These are phyloP conservation scores for Yarrowia alimentaria DNA, from an alignment of 805 yeast species.

Conservation along the genomic window DNA sequence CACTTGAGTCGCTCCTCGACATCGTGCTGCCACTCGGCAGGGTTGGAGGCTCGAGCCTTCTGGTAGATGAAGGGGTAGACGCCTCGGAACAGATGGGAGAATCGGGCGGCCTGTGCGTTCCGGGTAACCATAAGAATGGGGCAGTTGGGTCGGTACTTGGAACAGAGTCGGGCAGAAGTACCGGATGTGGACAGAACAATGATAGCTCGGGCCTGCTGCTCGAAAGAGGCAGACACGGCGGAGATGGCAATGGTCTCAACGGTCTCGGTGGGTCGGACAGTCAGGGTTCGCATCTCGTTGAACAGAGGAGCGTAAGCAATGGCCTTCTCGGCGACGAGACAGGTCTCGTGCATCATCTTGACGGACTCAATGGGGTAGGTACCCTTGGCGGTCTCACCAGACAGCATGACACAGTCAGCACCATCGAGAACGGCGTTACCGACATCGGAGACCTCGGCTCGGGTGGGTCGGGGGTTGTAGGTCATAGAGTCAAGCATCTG, in stretches of 20 bases:
- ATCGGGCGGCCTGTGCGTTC: conserved; percentile 89
- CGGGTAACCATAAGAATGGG: conserved; percentile 98
- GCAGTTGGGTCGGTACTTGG: conserved; percentile 96
- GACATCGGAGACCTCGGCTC: conserved; percentile 99
- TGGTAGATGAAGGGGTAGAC: conserved; percentile 93
- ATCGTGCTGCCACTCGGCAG: conserved; percentile 90
- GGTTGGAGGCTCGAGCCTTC: conserved; percentile 49
- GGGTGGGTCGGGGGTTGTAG: conserved; percentile 99
- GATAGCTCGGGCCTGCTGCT: conserved; percentile 95
- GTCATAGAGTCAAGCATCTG: conserved; percentile 99
- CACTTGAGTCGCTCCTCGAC: conserved; percentile 91
- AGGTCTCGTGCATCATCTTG: conserved; percentile 97
- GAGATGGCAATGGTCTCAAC: conserved; percentile 97
- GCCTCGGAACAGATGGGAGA: conserved; percentile 95
- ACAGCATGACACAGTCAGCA: conserved; percentile 99
- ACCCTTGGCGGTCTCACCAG: conserved; percentile 99
- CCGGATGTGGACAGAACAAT: conserved; percentile 95
- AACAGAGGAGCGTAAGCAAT: conserved; percentile 79
- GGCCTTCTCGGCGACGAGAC: conserved; percentile 94
- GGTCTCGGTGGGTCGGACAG: conserved; percentile 85
- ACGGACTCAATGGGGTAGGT: conserved; percentile 97
- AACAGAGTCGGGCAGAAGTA: conserved; percentile 89
- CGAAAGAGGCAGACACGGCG: conserved; percentile 94
- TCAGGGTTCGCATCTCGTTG: conserved; percentile 83
- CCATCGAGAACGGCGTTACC: conserved; percentile 99